Conservation (phyloP, 2,329 filamentous ascomycete species). For the Colletotrichum sp. region DNA sequence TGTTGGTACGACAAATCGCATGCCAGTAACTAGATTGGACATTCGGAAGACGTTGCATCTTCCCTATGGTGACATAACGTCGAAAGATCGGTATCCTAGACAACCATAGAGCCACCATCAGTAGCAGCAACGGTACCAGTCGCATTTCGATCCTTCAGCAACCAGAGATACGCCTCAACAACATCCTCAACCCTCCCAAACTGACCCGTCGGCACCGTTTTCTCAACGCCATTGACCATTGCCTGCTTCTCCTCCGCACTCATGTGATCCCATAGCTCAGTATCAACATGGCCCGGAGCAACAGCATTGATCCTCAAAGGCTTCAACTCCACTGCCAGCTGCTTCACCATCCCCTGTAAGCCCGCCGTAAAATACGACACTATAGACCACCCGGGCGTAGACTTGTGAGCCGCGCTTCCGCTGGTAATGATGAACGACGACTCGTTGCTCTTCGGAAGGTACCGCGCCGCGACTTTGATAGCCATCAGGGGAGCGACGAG, state of each 20-base stretch:
- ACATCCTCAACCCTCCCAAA: conserved; percentile 1
- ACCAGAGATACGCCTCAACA: background rate
- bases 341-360: conserved; percentile 27
- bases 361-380: conserved; percentile 25
- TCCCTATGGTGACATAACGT: accelerated
- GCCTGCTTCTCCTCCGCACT: background rate
- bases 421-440: conserved; percentile 63
- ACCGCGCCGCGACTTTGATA: conserved; percentile 51
- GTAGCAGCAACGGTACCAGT: conserved; percentile 3
- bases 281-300: conserved; percentile 30
- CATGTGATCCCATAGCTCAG: conserved; percentile 27
- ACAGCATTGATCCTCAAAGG: conserved; percentile 33
- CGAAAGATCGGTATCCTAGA: background rate
- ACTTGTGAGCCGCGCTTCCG: conserved; percentile 55
- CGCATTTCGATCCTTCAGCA: conserved; percentile 4
- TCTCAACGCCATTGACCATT: background rate
- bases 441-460: conserved; percentile 43
- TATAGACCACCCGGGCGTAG: conserved; percentile 56
- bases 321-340: conserved; percentile 31
- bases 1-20: background rate
- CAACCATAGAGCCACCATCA: background rate
- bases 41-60: accelerated
- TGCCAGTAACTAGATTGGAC: accelerated
- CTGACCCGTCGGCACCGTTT: background rate
- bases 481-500: conserved; percentile 56